Evolutionary conservation across 768 basidiomycete genomes (phyloP).

Genomic region (Cystobasidium ongulense): DNA sequence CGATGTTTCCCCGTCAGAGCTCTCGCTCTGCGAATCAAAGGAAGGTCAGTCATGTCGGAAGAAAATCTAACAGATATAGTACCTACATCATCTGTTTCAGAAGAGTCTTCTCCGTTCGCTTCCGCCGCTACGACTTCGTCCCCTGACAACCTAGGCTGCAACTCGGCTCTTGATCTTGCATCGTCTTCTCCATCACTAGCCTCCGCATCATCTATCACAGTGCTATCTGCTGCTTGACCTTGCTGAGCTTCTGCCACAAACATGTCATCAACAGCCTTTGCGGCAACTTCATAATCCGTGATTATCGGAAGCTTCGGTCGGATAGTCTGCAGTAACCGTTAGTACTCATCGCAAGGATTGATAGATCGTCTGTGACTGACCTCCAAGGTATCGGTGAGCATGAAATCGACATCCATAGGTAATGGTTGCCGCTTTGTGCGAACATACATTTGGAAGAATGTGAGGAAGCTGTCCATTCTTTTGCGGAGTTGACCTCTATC

Average conservation of each 20-base stretch:
- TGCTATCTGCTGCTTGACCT: slow-evolving; percentile 54
- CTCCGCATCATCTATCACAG: slow-evolving; percentile 3
- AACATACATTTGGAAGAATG: slow-evolving; percentile 91
- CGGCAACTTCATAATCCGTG: slow-evolving; percentile 77
- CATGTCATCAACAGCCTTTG: slow-evolving; percentile 80
- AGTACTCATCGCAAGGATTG: background rate
- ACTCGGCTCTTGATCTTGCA: background rate
- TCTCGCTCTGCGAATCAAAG: background rate
- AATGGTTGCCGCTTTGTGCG: slow-evolving; percentile 69
- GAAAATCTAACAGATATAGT: background rate
- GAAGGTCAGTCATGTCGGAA: background rate
- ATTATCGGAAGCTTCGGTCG: slow-evolving; percentile 65
- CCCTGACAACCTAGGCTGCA: background rate
- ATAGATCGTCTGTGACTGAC: slow-evolving; percentile 5
- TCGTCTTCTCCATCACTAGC: slow-evolving; percentile 39
- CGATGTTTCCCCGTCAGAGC: background rate
- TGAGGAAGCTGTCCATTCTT: slow-evolving; percentile 84
- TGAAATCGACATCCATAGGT: slow-evolving; percentile 98
- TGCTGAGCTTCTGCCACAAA: slow-evolving; percentile 48
- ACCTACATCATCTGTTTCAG: background rate
- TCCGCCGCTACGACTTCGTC: background rate
- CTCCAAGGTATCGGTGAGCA: slow-evolving; percentile 87
- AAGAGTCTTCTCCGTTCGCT: background rate
- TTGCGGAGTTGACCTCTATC: slow-evolving; percentile 84
- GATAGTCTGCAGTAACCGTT: slow-evolving; percentile 56